Percentiles rank a stretch among this genome's conserved stretches.
Evolutionary conservation across 306 rosid genomes (phyloP).

Genomic region (Dalbergia oliveri): DNA sequence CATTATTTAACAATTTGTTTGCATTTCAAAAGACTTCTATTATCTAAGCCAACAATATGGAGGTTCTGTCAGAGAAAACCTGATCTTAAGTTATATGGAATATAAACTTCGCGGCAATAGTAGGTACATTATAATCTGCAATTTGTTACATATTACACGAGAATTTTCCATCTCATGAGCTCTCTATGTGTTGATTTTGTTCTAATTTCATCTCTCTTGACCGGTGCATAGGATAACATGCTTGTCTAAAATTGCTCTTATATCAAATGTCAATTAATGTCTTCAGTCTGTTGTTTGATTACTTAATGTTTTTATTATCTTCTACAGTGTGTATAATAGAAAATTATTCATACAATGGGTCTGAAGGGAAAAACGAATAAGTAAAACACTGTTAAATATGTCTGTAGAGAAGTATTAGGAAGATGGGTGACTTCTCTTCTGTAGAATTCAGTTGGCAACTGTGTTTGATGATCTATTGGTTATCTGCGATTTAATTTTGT

Average conservation of each 20-base stretch:
- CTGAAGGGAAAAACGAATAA: background rate
- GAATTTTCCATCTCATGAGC: too few species aligned
- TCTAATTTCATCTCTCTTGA: constrained; percentile 3
- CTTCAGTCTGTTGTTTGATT: constrained; percentile 22
- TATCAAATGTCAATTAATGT: background rate
- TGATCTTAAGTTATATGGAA: too few species aligned
- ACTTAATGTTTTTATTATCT: constrained; percentile 25
- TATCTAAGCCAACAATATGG: background rate
- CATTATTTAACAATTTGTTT: background rate
- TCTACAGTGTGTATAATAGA: background rate
- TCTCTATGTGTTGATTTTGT: background rate
- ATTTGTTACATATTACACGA: too few species aligned
- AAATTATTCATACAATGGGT: constrained; percentile 2
- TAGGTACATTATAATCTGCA: too few species aligned
- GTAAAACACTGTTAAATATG: constrained; percentile 10
- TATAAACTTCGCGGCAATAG: too few species aligned
- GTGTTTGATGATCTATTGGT: background rate
- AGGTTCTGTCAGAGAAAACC: too few species aligned
- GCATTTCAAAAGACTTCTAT: background rate
- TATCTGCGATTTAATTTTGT: constrained; percentile 15
- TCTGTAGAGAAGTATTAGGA: constrained; percentile 9
- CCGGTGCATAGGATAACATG: constrained; percentile 1
- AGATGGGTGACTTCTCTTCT: constrained; percentile 18
- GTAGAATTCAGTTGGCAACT: constrained; percentile 10
- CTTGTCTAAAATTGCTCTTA: constrained; percentile 5